These are phyloP conservation scores for Chaetomium sp. DNA, from an alignment of 2,329 filamentous ascomycete species.

Conservation along the genomic window DNA sequence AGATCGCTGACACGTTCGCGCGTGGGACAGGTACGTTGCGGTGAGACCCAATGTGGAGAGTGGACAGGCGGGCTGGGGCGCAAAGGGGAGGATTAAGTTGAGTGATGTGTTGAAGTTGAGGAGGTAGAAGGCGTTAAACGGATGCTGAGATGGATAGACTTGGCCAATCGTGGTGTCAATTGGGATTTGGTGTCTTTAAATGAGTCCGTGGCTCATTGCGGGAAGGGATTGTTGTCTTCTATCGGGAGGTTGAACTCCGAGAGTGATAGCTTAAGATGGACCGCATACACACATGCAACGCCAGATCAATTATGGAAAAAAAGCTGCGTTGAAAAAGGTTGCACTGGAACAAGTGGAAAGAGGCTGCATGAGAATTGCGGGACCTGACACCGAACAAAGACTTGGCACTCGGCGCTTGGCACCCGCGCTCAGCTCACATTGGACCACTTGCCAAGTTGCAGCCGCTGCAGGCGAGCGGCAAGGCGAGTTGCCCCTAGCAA, in stretches of 20 bases:
- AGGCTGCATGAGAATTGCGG: too few species aligned
- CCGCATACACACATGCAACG: too few species aligned
- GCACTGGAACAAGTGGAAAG: too few species aligned
- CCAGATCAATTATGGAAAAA: not conserved
- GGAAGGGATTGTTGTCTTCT: too few species aligned
- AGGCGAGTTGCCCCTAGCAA: conserved; percentile 11
- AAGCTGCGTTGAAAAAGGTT: too few species aligned
- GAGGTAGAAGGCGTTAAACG: conserved; percentile 25
- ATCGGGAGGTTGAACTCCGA: too few species aligned
- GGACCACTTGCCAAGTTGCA: not conserved
- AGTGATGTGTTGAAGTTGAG: conserved; percentile 58
- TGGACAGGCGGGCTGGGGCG: conserved; percentile 75
- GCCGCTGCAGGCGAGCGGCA: conserved; percentile 7
- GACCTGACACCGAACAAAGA: too few species aligned
- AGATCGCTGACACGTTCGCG: too few species aligned
- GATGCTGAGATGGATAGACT: not conserved
- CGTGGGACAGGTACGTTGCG: conserved; percentile 48
- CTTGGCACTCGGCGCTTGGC: too few species aligned
- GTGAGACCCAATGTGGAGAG: conserved; percentile 69
- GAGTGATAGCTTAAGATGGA: too few species aligned
- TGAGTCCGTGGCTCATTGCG: not conserved
- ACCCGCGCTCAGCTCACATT: too few species aligned
- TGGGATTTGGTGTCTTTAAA: not conserved
- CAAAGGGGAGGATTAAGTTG: conserved; percentile 64
- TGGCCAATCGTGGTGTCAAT: not conserved